phyloP scores from a whole-genome alignment of 306 rosid genomes.

The Delonix regia region DNA sequence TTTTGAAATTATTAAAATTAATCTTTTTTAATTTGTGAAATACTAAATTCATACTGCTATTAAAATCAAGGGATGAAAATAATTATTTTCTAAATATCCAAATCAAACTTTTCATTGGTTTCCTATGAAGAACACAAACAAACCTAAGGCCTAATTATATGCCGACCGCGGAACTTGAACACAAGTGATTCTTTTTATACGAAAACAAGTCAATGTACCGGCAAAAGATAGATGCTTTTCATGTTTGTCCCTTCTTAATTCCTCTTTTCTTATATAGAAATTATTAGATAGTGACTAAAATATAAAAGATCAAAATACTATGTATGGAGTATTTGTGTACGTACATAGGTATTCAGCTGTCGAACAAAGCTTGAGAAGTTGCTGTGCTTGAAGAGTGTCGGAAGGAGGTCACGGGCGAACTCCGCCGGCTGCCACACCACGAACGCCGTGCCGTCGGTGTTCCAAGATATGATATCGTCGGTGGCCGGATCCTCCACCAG shows the following conservation, averaged over 20 bases:
- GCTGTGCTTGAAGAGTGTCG: conserved; percentile 94
- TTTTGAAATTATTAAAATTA: no score
- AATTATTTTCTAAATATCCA: no score
- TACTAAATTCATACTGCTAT: no score
- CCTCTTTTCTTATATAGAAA: no score
- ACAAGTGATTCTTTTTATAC: no score
- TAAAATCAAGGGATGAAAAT: no score
- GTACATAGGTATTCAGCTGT: conserved; percentile 94
- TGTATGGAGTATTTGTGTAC: conserved; percentile 30
- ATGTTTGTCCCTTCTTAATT: neutral
- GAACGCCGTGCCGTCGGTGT: conserved; percentile 70
- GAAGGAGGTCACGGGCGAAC: conserved; percentile 92
- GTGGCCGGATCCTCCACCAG: conserved; percentile 83
- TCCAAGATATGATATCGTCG: conserved; percentile 77
- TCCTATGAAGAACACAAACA: neutral
- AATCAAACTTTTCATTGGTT: neutral
- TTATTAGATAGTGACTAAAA: no score
- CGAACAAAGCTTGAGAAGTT: conserved; percentile 98
- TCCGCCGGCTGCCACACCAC: conserved; percentile 96
- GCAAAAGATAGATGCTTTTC: neutral
- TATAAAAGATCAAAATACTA: neutral
- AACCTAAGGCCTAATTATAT: conserved; percentile 12
- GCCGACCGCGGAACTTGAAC: no score
- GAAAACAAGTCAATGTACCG: neutral
- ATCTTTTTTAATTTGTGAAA: no score